Evolutionary conservation across 805 yeast species (phyloP).

Genomic region (Yamadazyma akitaensis): DNA sequence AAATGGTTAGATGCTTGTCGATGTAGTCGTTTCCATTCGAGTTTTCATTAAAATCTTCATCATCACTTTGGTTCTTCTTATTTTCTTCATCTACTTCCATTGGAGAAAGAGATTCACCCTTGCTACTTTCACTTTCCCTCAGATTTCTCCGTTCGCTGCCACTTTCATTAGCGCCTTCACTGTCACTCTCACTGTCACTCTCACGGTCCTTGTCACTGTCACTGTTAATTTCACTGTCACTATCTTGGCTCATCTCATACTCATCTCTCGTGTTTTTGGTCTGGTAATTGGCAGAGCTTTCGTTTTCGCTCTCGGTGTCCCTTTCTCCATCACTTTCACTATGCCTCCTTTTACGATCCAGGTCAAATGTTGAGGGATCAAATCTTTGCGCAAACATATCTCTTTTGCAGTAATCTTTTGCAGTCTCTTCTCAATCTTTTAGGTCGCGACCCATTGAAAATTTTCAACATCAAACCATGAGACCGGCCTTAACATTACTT

Average conservation of each 20-base stretch:
- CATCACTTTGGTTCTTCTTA: constrained; percentile 3
- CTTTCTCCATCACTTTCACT: constrained; percentile 7
- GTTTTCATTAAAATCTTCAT: constrained; percentile 5
- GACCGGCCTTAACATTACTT: constrained; percentile 29
- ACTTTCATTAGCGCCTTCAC: constrained; percentile 4
- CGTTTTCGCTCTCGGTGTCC: not conserved
- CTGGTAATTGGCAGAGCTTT: too few relatives aligned
- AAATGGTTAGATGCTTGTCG: constrained; percentile 47
- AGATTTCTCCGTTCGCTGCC: not conserved
- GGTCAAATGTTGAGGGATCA: constrained; percentile 10
- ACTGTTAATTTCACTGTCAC: constrained; percentile 2
- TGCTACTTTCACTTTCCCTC: not conserved
- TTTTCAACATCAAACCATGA: constrained; percentile 23
- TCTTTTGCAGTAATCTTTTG: constrained; percentile 2
- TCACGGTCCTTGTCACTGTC: constrained; percentile 12
- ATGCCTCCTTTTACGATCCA: constrained; percentile 2
- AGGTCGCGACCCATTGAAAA: constrained; percentile 2
- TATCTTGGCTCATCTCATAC: constrained; percentile 3
- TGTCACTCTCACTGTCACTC: constrained; percentile 13
- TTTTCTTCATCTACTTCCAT: not conserved
- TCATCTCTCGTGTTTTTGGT: not conserved
- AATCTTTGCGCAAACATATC: constrained; percentile 16
- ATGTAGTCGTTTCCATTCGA: not conserved
- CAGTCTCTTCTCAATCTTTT: not conserved
- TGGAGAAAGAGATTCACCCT: not conserved